Evolutionary conservation across 805 yeast species (phyloP).

Genomic region (Candida namnaoensis): DNA sequence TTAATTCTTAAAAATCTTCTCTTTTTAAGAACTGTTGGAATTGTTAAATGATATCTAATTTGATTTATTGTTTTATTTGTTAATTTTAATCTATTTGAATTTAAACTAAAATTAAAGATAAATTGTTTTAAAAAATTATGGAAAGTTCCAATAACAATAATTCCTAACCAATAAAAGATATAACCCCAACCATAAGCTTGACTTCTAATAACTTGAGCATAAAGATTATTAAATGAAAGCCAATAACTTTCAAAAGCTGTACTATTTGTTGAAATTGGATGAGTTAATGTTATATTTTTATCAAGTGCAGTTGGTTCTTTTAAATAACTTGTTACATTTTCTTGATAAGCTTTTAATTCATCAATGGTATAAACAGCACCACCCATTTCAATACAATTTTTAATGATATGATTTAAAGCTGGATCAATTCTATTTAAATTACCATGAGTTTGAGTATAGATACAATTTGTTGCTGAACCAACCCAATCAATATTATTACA

Average conservation of each 20-base stretch:
- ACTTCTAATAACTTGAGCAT: constrained; percentile 26
- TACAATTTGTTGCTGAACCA: constrained; percentile 33
- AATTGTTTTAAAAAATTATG: constrained; percentile 18
- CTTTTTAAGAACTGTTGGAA: constrained; percentile 20
- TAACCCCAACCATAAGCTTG: constrained; percentile 39
- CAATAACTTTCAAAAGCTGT: constrained; percentile 24
- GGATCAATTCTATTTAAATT: constrained; percentile 23
- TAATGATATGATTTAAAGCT: constrained; percentile 28
- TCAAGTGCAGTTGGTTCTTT: constrained; percentile 20
- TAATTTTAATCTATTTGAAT: constrained; percentile 7
- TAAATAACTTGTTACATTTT: constrained; percentile 26
- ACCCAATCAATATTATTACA: constrained; percentile 35
- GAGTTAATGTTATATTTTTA: constrained; percentile 12
- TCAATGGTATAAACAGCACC: constrained; percentile 22
- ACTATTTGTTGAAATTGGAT: constrained; percentile 24
- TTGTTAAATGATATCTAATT: constrained; percentile 14
- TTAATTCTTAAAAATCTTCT: too few relatives aligned
- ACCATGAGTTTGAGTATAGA: constrained; percentile 23
- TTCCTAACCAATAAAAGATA: constrained; percentile 29
- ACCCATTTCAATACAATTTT: constrained; percentile 26
- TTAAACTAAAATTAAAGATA: constrained; percentile 16
- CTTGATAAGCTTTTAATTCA: constrained; percentile 22
- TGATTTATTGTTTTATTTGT: constrained; percentile 8
- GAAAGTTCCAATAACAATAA: constrained; percentile 23
- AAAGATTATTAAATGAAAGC: constrained; percentile 25